Base-by-base conservation (phyloP, 768 basidiomycete species). In the Xerocomus brunneocitrinus region DNA sequence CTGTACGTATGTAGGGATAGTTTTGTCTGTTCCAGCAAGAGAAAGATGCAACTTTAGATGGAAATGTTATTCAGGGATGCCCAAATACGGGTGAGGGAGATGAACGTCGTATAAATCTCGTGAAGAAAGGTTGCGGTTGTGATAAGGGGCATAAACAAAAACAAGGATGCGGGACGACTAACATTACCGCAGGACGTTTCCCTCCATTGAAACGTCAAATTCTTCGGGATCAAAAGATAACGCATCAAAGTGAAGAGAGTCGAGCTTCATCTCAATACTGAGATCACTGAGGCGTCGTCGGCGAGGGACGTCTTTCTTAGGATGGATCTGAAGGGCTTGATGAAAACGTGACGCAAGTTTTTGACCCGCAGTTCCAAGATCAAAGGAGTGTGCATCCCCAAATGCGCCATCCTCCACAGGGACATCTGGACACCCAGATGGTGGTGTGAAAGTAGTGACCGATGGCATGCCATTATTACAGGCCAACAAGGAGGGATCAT, bases 241-340 rank as follows among this genome's bases (percentile, higher is more conserved):
- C 1, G 79, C 74, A 58, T 89, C 87, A 63, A 89, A 89, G 63
- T 86, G 84, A 50, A 89, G 72, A 31, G 87, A 87, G 62, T 87
- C 83, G 13, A 89, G 79, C 35, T 70, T 73, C 84, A 86, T 82
- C 72, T 89, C 83, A 47, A 83, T 69, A 56, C 77, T 79, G 56
- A 70, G 55, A 47, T 84, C 78, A 32, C 62, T 67, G 35, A 65
- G 62, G 36, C 48, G 67, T 46, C 36, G 47, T 16, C 50, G 47
- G 9, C 48, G 31, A 30, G 49, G 47, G 1, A 56, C 9, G 16
- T 49, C 41, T 19, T 52, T 48, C 31, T 46, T 32, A 27, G 36
- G 45, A 19, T 22, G 39, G 28, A 47, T 48, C 25, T 48, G 55
- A 24, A 49, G 28, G 39, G 31, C 31, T 35, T 38, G 54, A 43